Evolutionary conservation across 1,139 yeast species (phyloP).

Genomic region (Sugiyamaella grinbergsii): DNA sequence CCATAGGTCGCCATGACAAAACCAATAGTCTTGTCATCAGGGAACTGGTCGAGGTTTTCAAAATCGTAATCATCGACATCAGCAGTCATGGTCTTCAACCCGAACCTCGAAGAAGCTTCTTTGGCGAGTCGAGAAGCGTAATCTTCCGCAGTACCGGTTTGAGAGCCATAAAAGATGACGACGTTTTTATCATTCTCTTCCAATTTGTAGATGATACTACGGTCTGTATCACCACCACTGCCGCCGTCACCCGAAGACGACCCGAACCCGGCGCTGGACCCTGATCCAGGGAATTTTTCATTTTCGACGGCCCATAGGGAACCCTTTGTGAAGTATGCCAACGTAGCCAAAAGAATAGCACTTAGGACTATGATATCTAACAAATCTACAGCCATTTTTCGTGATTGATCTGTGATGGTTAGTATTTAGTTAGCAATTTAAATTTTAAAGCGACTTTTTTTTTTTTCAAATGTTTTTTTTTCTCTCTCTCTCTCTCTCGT

Average conservation of each 20-base stretch:
- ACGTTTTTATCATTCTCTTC: slow-evolving; percentile 69
- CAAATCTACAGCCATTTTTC: slow-evolving; percentile 51
- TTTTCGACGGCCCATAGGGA: slow-evolving; percentile 51
- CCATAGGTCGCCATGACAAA: slow-evolving; percentile 93
- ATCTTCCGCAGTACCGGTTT: slow-evolving; percentile 99
- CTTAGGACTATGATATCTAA: slow-evolving; percentile 71
- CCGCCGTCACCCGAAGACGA: slow-evolving; percentile 37
- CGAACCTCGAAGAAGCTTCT: slow-evolving; percentile 81
- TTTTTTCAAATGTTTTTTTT: neutral
- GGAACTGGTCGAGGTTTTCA: slow-evolving; percentile 67
- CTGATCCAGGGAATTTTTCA: slow-evolving; percentile 36
- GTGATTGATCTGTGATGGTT: neutral
- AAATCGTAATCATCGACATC: slow-evolving; percentile 87
- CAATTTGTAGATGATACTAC: slow-evolving; percentile 62
- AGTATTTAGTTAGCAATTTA: neutral
- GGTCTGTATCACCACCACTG: slow-evolving; percentile 40
- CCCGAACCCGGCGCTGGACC: slow-evolving; percentile 42
- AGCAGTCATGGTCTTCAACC: slow-evolving; percentile 79
- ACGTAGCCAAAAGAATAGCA: slow-evolving; percentile 63
- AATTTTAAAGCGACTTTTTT: neutral
- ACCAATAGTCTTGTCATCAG: slow-evolving; percentile 58
- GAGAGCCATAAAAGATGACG: slow-evolving; percentile 88
- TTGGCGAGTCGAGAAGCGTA: slow-evolving; percentile 88
- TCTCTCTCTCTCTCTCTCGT: neutral
- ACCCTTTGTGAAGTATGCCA: slow-evolving; percentile 69